Base-by-base conservation (phyloP, 2,329 filamentous ascomycete species). In the Aureobasidium namibiae region DNA sequence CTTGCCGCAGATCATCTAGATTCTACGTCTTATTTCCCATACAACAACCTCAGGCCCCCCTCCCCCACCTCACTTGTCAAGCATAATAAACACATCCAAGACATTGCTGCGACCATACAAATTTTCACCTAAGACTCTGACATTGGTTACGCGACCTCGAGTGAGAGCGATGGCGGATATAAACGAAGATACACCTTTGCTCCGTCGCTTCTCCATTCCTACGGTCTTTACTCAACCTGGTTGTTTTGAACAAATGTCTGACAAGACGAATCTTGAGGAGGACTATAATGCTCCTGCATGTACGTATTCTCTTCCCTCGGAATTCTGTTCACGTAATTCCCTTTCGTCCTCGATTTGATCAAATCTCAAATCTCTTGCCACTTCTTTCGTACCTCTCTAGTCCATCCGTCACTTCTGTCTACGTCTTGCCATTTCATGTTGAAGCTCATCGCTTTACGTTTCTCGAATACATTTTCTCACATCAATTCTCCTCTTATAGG, bases 161-260 rank as follows among this genome's bases (percentile, higher is more conserved):
- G 39, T 26, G 9, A 42, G n/a, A 48, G 33, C 33, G 21, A 57
- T 58, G 54, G 44, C 54, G 13, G 39, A 52, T 24, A 26, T 45
- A 31, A 38, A 44, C 29, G 59, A 60, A 49, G 31, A 42, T n/a
- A 60, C 59, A 26, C 59, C 59, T 29, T 26, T 60, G 10, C 34
- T 60, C 24, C 38, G 46, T 14, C 58, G 52, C 18, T 34, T 50
- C 10, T 49, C 50, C 7, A 44, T 56, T n/a, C 62, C 61, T 3
- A 52, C 60, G 18, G 45, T 54, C n/a, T 60, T 61, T 45, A 61
- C 62, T 18, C 62, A 63, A 44, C 48, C 57, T 34, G 60, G 60
- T 5, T 56, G 39, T 18, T 41, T 50, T 23, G 62, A 63, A 59
- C 61, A 61, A 36, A 63, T 63, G 58, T 46, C 60, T 33, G 62